These are phyloP conservation scores for Mycena sp. DNA, from an alignment of 1,284 basidiomycete species.

Conservation along the genomic window DNA sequence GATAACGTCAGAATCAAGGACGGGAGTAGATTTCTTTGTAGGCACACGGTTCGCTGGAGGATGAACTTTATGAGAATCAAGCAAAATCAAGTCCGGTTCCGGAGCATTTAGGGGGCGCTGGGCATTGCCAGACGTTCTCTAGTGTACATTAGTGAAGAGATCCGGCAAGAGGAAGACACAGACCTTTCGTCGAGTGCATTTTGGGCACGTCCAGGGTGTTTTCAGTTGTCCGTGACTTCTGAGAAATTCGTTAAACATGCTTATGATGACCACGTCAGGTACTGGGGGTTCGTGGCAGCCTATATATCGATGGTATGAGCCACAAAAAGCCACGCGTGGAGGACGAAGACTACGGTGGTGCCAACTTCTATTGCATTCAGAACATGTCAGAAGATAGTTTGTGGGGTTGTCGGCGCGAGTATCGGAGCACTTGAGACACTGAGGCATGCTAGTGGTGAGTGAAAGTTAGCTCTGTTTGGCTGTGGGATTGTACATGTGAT, in stretches of 20 bases:
- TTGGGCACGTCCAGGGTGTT: constrained; percentile 6
- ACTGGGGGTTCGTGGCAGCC: constrained; percentile 15
- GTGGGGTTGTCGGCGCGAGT: no score
- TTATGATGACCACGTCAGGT: neutral
- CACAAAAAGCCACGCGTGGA: neutral
- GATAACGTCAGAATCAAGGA: constrained; percentile 10
- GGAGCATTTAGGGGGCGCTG: neutral
- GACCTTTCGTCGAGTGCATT: constrained; percentile 15
- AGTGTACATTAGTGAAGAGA: neutral
- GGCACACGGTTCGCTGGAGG: neutral
- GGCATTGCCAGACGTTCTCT: neutral
- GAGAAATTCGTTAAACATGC: neutral
- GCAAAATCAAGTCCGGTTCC: neutral
- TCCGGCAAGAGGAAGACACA: neutral
- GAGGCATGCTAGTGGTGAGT: no score
- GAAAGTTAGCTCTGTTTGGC: no score
- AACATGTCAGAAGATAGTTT: constrained; percentile 17
- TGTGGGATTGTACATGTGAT: no score
- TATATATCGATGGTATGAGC: neutral
- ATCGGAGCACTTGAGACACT: neutral
- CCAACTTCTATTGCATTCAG: constrained; percentile 6
- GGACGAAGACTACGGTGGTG: constrained; percentile 13
- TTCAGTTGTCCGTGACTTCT: neutral
- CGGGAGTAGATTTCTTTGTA: neutral
- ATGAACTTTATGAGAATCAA: neutral